Evolutionary conservation across 371 early-diverging fungal genomes (phyloP).

Genomic region (Rhizopus sp.): DNA sequence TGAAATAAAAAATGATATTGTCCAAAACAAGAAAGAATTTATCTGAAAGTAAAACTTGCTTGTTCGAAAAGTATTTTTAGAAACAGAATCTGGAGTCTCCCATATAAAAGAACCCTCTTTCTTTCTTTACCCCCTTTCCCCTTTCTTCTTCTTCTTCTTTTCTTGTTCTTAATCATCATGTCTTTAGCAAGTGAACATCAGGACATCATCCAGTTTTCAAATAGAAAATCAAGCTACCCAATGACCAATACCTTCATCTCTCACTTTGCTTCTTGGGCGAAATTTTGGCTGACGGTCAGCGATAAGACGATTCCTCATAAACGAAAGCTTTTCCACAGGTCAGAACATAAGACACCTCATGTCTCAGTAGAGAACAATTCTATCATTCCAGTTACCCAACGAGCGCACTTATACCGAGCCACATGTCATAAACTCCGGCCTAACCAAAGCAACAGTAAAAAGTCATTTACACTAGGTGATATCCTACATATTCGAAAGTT

Average conservation of each 20-base stretch:
- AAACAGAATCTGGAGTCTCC: too few species aligned
- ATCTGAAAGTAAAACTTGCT: too few species aligned
- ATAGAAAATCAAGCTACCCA: slow-evolving; percentile 3
- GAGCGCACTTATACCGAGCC: slow-evolving; percentile 6
- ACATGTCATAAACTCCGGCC: slow-evolving; percentile 22
- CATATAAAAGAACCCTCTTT: slow-evolving; percentile 6
- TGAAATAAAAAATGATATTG: too few species aligned
- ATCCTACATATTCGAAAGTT: slow-evolving; percentile 21
- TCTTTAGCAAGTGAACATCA: neutral
- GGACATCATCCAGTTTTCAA: slow-evolving; percentile 4
- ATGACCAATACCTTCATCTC: slow-evolving; percentile 8
- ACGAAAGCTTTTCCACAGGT: slow-evolving; percentile 39
- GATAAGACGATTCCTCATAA: slow-evolving; percentile 54
- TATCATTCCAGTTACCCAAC: neutral
- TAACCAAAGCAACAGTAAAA: neutral
- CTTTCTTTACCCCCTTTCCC: neutral
- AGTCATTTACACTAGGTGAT: slow-evolving; percentile 10
- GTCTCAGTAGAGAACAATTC: too few species aligned
- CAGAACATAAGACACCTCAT: too few species aligned
- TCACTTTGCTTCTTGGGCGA: slow-evolving; percentile 22
- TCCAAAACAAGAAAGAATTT: too few species aligned
- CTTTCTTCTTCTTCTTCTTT: slow-evolving; percentile 1
- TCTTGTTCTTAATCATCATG: neutral
- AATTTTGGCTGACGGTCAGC: slow-evolving; percentile 18
- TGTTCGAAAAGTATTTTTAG: slow-evolving; percentile 1